Evolutionary conservation across 306 rosid species (phyloP).

Genomic region (Cyamopsis tetragonoloba): DNA sequence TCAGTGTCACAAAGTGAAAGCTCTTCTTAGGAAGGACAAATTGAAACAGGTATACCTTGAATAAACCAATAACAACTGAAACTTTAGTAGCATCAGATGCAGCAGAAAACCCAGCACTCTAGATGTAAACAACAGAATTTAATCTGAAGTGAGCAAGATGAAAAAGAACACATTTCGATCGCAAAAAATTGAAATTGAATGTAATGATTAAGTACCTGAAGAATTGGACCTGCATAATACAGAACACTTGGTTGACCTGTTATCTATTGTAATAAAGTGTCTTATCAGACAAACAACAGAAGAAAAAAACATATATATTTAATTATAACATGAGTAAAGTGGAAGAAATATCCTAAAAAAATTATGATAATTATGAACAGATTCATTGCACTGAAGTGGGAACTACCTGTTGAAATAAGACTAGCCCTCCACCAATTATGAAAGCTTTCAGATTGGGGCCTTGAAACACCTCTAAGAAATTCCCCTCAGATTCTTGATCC

Average conservation of each 20-base stretch:
- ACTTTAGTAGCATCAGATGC: constrained; percentile 95
- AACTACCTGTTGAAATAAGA: constrained; percentile 90
- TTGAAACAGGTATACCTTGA: constrained; percentile 59
- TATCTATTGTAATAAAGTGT: constrained; percentile 58
- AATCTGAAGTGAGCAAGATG: constrained; percentile 22
- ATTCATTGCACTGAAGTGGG: constrained; percentile 19
- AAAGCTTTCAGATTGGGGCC: constrained; percentile 94
- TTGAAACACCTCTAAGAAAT: constrained; percentile 88
- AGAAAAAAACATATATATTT: constrained; percentile 22
- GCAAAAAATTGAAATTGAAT: constrained; percentile 7
- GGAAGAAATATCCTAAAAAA: constrained; percentile 20
- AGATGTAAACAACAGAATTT: constrained; percentile 22
- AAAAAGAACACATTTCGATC: constrained; percentile 8
- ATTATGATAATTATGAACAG: background rate
- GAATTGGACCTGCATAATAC: constrained; percentile 90
- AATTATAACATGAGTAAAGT: constrained; percentile 7
- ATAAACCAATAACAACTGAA: constrained; percentile 84
- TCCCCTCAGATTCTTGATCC: constrained; percentile 73
- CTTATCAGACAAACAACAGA: constrained; percentile 32
- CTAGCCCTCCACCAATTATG: constrained; percentile 82
- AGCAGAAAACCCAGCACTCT: constrained; percentile 97
- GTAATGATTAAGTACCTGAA: constrained; percentile 63
- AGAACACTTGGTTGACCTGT: constrained; percentile 98
- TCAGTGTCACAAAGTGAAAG: constrained; percentile 8
- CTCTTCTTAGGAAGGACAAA: constrained; percentile 13